Conservation (phyloP, 306 rosid species). For the Trifolium pratense region DNA sequence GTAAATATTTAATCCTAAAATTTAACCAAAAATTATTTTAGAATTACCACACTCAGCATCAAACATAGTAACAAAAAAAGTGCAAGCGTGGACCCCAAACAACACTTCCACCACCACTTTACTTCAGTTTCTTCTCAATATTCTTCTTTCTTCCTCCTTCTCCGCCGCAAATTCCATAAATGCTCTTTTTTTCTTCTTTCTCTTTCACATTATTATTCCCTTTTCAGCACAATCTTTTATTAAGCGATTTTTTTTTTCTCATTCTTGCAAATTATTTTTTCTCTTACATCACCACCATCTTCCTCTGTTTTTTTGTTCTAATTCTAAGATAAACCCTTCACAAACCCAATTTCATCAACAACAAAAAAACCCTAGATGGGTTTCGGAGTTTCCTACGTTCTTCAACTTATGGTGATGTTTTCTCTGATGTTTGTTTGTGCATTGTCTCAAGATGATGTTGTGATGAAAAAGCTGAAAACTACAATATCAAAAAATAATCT, state of each 20-base stretch:
- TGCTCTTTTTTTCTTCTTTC: neutral
- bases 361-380: conserved; percentile 34
- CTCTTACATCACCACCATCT: neutral
- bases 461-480: conserved; percentile 53
- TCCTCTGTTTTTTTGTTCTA: neutral
- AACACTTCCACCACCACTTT: too few relatives aligned
- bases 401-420: neutral
- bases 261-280: neutral
- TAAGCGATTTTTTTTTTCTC: neutral
- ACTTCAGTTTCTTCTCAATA: neutral
- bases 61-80: too few relatives aligned
- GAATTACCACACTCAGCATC: too few relatives aligned
- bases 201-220: neutral
- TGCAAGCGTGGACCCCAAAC: too few relatives aligned
- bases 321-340: neutral
- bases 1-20: too few relatives aligned
- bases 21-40: too few relatives aligned
- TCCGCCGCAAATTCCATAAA: neutral
- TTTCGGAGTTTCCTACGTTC: conserved; percentile 23
- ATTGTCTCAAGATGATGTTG: conserved; percentile 49
- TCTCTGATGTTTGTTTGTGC: conserved; percentile 20
- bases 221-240: neutral
- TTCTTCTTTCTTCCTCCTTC: neutral
- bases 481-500: conserved; percentile 3
- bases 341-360: neutral